These are phyloP conservation scores for Pseudoturritis turrita DNA, from an alignment of 345 rosid genomes.

Conservation along the genomic window DNA sequence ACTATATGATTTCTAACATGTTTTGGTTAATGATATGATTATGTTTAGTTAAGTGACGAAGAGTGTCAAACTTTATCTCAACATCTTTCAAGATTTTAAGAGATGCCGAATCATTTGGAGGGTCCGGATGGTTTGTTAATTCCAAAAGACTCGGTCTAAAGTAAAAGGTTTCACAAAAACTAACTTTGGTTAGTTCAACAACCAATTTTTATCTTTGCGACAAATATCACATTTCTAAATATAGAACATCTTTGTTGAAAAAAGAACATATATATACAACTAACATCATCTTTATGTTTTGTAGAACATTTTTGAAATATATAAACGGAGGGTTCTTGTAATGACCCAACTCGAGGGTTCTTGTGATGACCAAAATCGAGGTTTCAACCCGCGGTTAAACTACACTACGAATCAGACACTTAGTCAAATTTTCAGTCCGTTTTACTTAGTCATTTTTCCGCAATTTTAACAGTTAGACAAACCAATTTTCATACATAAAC, in stretches of 20 bases:
- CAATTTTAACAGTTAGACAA: no score
- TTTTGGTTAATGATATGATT: not conserved
- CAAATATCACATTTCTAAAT: not conserved
- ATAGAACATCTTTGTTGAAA: no score
- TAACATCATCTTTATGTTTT: not conserved
- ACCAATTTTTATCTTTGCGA: not conserved
- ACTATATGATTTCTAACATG: not conserved
- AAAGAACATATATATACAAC: no score
- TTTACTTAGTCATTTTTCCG: no score
- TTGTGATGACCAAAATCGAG: no score
- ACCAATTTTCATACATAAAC: no score
- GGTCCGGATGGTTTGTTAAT: not conserved
- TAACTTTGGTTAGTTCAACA: not conserved
- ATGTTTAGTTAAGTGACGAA: not conserved
- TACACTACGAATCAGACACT: no score
- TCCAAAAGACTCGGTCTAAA: not conserved
- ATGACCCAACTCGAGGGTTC: no score
- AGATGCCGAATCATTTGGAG: not conserved
- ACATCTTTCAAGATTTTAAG: not conserved
- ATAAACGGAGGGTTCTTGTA: no score
- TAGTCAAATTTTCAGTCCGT: no score
- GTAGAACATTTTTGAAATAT: not conserved
- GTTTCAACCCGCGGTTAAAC: no score
- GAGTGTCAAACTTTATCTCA: not conserved
- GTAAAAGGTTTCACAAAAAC: not conserved